phyloP scores from a whole-genome alignment of 371 early-diverging fungal genomes.

The Umbelopsis sp. region DNA sequence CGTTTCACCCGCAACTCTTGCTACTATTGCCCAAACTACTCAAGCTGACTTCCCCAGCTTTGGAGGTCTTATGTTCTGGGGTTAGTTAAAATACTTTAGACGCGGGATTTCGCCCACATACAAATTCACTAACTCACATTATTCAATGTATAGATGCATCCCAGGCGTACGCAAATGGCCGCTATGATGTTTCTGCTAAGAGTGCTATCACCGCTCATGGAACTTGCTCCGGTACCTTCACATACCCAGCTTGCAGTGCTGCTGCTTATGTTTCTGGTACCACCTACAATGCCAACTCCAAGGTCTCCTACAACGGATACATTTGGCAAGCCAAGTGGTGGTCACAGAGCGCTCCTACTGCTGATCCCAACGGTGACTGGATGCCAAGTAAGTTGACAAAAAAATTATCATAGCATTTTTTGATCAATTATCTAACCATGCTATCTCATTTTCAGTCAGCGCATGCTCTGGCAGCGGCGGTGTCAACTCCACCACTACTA shows the following conservation, averaged over 20 bases:
- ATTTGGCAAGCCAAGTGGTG: slow-evolving; percentile 37
- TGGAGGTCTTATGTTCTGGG: slow-evolving; percentile 73
- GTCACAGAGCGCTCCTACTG: slow-evolving; percentile 29
- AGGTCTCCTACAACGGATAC: slow-evolving; percentile 45
- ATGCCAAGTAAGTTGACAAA: slow-evolving; percentile 27
- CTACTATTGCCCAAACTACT: slow-evolving; percentile 31
- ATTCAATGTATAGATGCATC: slow-evolving; percentile 37
- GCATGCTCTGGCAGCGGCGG: slow-evolving; percentile 19
- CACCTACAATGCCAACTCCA: slow-evolving; percentile 44
- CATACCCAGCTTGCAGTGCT: slow-evolving; percentile 37
- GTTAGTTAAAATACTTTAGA: slow-evolving; percentile 21
- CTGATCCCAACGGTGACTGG: slow-evolving; percentile 34
- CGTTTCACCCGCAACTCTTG: slow-evolving; percentile 33
- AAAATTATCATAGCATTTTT: not conserved
- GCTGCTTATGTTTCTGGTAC: slow-evolving; percentile 39
- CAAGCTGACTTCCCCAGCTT: slow-evolving; percentile 49
- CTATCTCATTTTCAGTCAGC: slow-evolving; percentile 8
- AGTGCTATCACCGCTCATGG: slow-evolving; percentile 26
- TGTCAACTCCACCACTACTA: slow-evolving; percentile 17
- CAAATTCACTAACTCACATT: too few relatives aligned
- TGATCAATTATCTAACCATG: not conserved
- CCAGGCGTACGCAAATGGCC: slow-evolving; percentile 44
- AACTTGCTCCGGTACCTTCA: slow-evolving; percentile 31
- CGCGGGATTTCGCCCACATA: too few relatives aligned
- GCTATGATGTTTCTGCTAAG: slow-evolving; percentile 34